A percentile compares a stretch with the other conserved stretches of the same genome.
These are phyloP conservation scores for Ilex paraguariensis DNA, from an alignment of 305 asterid genomes.

Conservation along the genomic window DNA sequence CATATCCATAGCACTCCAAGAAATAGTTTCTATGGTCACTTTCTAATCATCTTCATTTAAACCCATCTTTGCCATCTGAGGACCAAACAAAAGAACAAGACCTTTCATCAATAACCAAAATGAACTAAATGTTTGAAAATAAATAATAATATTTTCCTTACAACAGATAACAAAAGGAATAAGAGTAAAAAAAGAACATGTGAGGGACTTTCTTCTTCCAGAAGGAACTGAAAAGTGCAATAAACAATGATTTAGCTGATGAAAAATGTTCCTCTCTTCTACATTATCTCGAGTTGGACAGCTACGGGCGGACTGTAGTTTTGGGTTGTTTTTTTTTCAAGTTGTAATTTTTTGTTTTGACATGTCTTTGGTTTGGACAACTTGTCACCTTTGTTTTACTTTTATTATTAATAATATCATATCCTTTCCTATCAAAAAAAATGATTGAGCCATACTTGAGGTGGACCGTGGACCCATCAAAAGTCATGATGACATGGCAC, in stretches of 20 bases:
- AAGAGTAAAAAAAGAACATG: background rate
- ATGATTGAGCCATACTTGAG: background rate
- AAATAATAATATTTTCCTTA: too few species aligned
- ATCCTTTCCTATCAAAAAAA: too few species aligned
- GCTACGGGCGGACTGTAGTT: too few species aligned
- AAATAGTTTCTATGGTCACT: conserved; percentile 78
- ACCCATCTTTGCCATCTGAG: conserved; percentile 96
- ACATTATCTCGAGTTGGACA: too few species aligned
- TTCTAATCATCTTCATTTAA: conserved; percentile 83
- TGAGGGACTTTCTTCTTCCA: conserved; percentile 2
- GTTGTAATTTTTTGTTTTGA: too few species aligned
- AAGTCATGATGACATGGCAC: background rate
- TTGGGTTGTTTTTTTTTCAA: too few species aligned
- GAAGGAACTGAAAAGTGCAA: conserved; percentile 1
- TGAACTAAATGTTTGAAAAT: too few species aligned
- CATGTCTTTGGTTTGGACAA: too few species aligned
- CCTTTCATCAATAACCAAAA: background rate
- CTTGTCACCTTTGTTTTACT: too few species aligned
- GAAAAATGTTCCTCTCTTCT: too few species aligned
- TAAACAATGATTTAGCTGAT: background rate
- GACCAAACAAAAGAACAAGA: conserved; percentile 3
- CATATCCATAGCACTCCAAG: conserved; percentile 99
- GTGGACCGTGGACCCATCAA: background rate
- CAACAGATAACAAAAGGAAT: background rate
- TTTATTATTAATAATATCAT: too few species aligned